Evolutionary conservation across 495 filamentous ascomycete genomes (phyloP).

Genomic region (Penicillium maclennaniae): DNA sequence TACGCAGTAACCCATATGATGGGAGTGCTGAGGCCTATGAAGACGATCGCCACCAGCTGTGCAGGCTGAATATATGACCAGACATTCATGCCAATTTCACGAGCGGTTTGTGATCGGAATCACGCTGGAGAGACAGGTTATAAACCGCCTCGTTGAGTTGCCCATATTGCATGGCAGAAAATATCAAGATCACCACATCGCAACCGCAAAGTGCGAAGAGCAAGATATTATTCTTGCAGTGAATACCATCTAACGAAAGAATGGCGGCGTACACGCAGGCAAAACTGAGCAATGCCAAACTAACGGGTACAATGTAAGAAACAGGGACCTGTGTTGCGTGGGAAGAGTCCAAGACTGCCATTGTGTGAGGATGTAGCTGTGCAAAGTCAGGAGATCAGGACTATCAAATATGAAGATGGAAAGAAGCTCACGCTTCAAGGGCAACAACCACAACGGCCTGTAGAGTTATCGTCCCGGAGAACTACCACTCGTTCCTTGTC

Average conservation of each 20-base stretch:
- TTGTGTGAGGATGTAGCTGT: conserved; percentile 16
- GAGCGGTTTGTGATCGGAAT: conserved; percentile 2
- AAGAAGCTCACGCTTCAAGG: conserved; percentile 14
- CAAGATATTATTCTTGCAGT: conserved; percentile 22
- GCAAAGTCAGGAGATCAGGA: not conserved
- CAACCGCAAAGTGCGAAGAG: conserved; percentile 23
- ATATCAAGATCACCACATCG: conserved; percentile 17
- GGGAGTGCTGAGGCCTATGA: conserved; percentile 14
- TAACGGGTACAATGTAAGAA: conserved; percentile 15
- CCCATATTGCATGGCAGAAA: conserved; percentile 14
- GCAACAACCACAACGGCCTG: conserved; percentile 12
- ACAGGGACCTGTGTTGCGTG: conserved; percentile 15
- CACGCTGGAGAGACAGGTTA: not conserved
- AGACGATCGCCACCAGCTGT: conserved; percentile 8
- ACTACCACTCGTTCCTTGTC: conserved; percentile 13
- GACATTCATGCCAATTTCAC: conserved; percentile 13
- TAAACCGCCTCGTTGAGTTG: conserved; percentile 1
- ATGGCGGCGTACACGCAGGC: conserved; percentile 14
- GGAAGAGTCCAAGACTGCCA: conserved; percentile 21
- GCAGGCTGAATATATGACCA: conserved; percentile 14
- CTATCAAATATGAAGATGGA: not conserved
- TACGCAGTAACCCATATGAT: conserved; percentile 15
- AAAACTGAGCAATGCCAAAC: conserved; percentile 19
- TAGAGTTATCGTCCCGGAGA: conserved; percentile 10
- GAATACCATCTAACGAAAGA: conserved; percentile 18